Evolutionary conservation across 208 protist species (phyloP).

Genomic region (Acanthamoeba royreba): DNA sequence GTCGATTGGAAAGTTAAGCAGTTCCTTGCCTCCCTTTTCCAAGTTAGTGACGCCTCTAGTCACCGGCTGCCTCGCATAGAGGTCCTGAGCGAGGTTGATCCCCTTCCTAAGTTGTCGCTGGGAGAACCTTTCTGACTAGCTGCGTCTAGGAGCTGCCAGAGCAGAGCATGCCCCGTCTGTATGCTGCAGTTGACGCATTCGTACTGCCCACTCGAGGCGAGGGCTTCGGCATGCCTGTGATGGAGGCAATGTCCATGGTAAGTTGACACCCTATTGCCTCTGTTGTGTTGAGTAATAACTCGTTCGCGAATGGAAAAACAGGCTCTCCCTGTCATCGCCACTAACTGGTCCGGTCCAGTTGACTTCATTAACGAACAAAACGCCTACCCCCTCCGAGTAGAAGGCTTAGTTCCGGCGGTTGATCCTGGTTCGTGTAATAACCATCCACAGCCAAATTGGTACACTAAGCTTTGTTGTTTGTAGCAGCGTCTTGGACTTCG

Average conservation of each 20-base stretch:
- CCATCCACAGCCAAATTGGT: too few species aligned
- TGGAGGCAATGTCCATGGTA: slow-evolving; percentile 76
- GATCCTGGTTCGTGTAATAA: slow-evolving; percentile 16
- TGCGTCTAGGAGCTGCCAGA: slow-evolving; percentile 47
- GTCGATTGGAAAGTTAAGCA: too few species aligned
- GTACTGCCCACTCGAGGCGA: slow-evolving; percentile 72
- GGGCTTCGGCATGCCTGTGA: slow-evolving; percentile 79
- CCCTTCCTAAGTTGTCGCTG: neutral
- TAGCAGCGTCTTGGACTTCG: neutral
- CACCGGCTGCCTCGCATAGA: neutral
- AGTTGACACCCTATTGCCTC: neutral
- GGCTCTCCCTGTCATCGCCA: slow-evolving; percentile 67
- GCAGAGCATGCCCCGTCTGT: slow-evolving; percentile 73
- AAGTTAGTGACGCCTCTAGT: neutral
- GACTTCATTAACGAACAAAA: slow-evolving; percentile 68
- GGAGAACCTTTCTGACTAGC: neutral
- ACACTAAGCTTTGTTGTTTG: neutral
- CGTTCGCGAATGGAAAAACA: neutral
- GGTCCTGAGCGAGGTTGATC: neutral
- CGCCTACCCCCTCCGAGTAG: slow-evolving; percentile 44
- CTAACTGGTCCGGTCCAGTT: slow-evolving; percentile 61
- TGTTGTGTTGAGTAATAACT: too few species aligned
- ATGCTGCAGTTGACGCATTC: slow-evolving; percentile 61
- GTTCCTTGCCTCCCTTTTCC: neutral
- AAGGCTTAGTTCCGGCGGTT: slow-evolving; percentile 49